A percentile compares a stretch with the other conserved stretches of the same genome.
Conservation (phyloP, 129 eudicot species). For the Flaveria bidentis region DNA sequence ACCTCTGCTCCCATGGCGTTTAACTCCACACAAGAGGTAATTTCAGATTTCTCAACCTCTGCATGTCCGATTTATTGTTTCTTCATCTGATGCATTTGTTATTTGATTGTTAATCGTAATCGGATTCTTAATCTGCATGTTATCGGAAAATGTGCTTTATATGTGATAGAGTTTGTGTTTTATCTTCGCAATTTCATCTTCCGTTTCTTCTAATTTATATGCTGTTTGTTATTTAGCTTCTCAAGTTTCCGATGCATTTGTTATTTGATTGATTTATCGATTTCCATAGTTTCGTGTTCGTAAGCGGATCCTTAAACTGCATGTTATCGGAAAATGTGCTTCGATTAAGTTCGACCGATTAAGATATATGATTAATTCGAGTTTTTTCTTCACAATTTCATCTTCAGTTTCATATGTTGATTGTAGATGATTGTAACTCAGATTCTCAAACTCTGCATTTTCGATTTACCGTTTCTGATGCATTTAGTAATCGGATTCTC, state of each 20-base stretch:
- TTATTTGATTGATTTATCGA: not conserved
- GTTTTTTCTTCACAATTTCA: constrained; percentile 8
- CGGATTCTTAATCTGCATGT: constrained; percentile 8
- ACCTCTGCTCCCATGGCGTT: constrained; percentile 13
- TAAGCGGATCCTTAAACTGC: not conserved
- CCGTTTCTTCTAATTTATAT: too few relatives aligned
- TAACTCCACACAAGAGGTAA: constrained; percentile 29
- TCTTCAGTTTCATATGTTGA: not conserved
- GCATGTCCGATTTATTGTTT: constrained; percentile 7
- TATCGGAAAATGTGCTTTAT: constrained; percentile 9
- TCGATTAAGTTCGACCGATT: too few relatives aligned
- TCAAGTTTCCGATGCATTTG: not conserved
- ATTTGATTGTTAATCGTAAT: not conserved
- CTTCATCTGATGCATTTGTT: constrained; percentile 5
- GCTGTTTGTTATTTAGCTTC: not conserved
- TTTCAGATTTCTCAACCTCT: constrained; percentile 12
- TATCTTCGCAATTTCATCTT: constrained; percentile 11
- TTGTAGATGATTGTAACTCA: too few relatives aligned
- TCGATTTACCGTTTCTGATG: too few relatives aligned
- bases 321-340: too few relatives aligned
- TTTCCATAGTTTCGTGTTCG: not conserved
- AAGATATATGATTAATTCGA: not conserved
- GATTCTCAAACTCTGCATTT: too few relatives aligned
- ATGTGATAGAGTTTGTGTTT: not conserved
- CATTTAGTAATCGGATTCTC: not conserved